Percentiles rank a stretch among this genome's conserved stretches.
Evolutionary conservation across 768 basidiomycete genomes (phyloP).

Genomic region (Porphyrellus cyaneotinctus): DNA sequence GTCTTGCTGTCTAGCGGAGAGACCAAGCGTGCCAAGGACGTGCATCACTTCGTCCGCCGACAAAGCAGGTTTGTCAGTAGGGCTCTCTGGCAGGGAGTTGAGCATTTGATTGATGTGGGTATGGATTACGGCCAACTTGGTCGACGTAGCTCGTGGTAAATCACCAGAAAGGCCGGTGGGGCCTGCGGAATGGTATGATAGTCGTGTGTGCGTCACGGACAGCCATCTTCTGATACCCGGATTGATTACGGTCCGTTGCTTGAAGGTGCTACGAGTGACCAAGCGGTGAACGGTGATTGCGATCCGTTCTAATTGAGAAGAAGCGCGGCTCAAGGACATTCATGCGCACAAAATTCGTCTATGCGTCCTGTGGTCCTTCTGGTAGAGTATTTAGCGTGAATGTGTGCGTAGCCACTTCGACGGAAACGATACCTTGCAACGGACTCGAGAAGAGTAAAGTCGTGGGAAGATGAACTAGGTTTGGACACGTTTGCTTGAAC

Average conservation of each 20-base stretch:
- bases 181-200: not conserved
- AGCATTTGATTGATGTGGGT: slow-evolving; percentile 23
- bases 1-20: slow-evolving; percentile 51
- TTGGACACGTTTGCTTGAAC: slow-evolving; percentile 28
- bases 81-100: slow-evolving; percentile 13
- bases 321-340: slow-evolving; percentile 53
- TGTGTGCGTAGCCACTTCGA: not conserved
- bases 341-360: slow-evolving; percentile 40
- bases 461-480: slow-evolving; percentile 25
- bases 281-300: slow-evolving; percentile 25
- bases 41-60: slow-evolving; percentile 31
- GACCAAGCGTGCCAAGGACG: slow-evolving; percentile 44
- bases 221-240: slow-evolving; percentile 24
- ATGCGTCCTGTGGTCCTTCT: slow-evolving; percentile 12
- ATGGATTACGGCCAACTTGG: slow-evolving; percentile 21
- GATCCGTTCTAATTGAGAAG: slow-evolving; percentile 28
- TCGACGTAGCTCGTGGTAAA: slow-evolving; percentile 10
- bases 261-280: slow-evolving; percentile 9
- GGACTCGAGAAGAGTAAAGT: slow-evolving; percentile 2
- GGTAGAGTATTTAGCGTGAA: slow-evolving; percentile 2
- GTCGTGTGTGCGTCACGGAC: slow-evolving; percentile 9
- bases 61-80: slow-evolving; percentile 10
- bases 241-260: slow-evolving; percentile 6
- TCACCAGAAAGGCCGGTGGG: slow-evolving; percentile 5
- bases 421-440: slow-evolving; percentile 14